These are phyloP conservation scores for Globisporangium canariense DNA, from an alignment of 352 stramenopile species.

Conservation along the genomic window DNA sequence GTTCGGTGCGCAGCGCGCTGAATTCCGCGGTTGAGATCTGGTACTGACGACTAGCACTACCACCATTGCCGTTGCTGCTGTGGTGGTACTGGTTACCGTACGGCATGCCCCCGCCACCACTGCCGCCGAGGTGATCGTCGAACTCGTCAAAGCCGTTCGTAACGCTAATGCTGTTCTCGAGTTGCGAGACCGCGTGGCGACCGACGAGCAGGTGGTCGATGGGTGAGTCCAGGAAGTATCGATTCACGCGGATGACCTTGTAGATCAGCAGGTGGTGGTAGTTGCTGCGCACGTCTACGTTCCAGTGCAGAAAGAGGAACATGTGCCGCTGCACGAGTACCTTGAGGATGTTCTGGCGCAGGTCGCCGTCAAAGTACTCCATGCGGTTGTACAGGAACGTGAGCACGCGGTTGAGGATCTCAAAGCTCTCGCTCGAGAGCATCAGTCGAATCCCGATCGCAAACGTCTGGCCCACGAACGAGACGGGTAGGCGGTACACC, in stretches of 20 bases:
- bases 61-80: constrained; percentile 11
- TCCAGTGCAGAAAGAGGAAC: constrained; percentile 77
- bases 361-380: constrained; percentile 65
- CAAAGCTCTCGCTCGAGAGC: constrained; percentile 69
- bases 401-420: constrained; percentile 61
- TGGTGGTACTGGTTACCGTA: constrained; percentile 5
- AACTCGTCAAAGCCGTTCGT: constrained; percentile 30
- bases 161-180: constrained; percentile 26
- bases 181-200: constrained; percentile 36
- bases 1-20: constrained; percentile 47
- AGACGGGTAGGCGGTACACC: constrained; percentile 41
- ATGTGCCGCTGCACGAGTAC: constrained; percentile 75
- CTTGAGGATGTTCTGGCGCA: constrained; percentile 66
- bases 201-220: constrained; percentile 70
- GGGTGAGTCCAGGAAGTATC: constrained; percentile 57
- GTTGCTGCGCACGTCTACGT: constrained; percentile 57
- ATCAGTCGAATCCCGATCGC: constrained; percentile 61
- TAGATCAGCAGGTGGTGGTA: constrained; percentile 82
- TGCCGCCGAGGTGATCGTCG: constrained; percentile 14
- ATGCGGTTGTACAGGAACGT: constrained; percentile 74
- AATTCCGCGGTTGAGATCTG: constrained; percentile 43
- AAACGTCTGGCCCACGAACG: constrained; percentile 50
- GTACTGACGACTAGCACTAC: background rate
- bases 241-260: constrained; percentile 51
- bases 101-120: constrained; percentile 6